Conservation (phyloP, 192 early-diverging fungal genomes). For the Dispira parvispora region DNA sequence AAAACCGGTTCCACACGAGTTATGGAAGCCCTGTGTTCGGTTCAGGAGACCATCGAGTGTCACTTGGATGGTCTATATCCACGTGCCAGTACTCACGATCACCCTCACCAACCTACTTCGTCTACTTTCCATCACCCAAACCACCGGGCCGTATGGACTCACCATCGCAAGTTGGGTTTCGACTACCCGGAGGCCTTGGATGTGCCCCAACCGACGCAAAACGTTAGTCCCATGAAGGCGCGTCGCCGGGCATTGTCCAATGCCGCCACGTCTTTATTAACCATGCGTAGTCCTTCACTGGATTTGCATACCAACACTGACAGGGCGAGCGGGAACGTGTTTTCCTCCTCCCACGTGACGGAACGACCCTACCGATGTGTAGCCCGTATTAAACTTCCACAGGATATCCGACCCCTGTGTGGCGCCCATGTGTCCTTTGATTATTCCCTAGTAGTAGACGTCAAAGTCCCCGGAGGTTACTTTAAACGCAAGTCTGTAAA, state of each 20-base stretch:
- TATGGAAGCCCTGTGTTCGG: background rate
- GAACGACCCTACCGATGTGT: conserved; percentile 7
- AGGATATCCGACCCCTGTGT: background rate
- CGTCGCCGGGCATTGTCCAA: conserved; percentile 7
- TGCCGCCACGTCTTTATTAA: background rate
- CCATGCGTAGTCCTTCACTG: conserved; percentile 2
- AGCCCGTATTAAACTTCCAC: background rate
- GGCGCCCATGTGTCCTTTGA: conserved; percentile 1
- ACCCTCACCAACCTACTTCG: background rate
- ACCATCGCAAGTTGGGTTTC: background rate
- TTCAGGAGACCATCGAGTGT: conserved; percentile 8
- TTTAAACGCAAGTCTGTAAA: conserved; percentile 8
- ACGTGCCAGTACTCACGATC: background rate
- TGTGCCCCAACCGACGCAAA: background rate
- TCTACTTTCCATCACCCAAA: background rate
- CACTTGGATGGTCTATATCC: background rate
- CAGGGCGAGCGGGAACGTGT: background rate
- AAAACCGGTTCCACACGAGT: background rate
- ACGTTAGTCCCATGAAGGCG: conserved; percentile 5
- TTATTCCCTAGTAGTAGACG: background rate
- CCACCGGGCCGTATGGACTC: conserved; percentile 1
- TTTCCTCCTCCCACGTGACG: background rate
- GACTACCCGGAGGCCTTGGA: conserved; percentile 1
- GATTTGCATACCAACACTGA: background rate
- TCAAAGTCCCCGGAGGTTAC: background rate